Base-by-base conservation (phyloP, 352 stramenopile genomes). In the Phytophthora lateralis region DNA sequence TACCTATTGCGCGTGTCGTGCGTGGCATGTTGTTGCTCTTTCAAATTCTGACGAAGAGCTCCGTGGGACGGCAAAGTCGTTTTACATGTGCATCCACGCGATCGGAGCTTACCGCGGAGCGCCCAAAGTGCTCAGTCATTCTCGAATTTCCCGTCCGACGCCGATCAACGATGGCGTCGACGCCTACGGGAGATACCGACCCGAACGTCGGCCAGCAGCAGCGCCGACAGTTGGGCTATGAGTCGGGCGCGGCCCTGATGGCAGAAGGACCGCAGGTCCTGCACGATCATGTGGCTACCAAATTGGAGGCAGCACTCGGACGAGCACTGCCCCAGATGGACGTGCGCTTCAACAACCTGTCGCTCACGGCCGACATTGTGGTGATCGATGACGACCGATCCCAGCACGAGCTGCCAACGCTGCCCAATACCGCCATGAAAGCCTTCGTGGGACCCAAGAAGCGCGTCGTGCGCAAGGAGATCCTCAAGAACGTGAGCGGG, bases 331-430 rank as follows among this genome's bases (percentile, higher is more conserved):
- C 75, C 4, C 66, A 79, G 53, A 71, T 80, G 60, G 75, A 85
- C 52, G 64, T 85, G 14, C 75, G 70, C 24, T 81, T 85, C 50
- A 58, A 65, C 15, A 56, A 80, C 57, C 39, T 85, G n/a, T 78
- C 73, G 17, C 18, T 80, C 26, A 62, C 62, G 4, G 75, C 75
- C 17, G 69, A 77, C 38, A 62, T 74, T n/a, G 60, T 73, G 2
- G 55, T 74, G 20, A 57, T 62, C 1, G 66, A 75, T 47, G 53
- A 64, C 60, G 32, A 58, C 27, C 37, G 38, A 35, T 52, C 41
- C 29, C 53, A 59, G 24, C 50, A 52, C 44, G 69, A 75, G 43
- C 30, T 80, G 34, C 64, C 71, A 2, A 75, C 71, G 17, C 50
- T 74, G 6, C 30, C 39, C 24, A 79, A 65, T 35, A 55, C 51